Evolutionary conservation across 2,329 filamentous ascomycete genomes (phyloP).

Genomic region (Aspergillus sp.): DNA sequence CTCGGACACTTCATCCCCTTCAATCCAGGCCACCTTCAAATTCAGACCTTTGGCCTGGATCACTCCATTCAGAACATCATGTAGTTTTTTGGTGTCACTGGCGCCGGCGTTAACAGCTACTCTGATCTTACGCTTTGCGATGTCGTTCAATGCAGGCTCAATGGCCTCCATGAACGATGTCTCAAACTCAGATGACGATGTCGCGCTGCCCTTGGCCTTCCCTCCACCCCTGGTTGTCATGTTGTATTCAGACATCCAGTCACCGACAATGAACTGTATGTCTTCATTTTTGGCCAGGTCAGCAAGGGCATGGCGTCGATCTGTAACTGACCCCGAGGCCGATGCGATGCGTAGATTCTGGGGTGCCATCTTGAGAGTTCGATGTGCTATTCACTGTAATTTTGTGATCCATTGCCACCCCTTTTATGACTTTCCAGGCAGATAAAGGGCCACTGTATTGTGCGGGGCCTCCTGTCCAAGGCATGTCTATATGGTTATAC

Average conservation of each 20-base stretch:
- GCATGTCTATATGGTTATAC: too few species aligned
- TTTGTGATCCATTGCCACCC: too few species aligned
- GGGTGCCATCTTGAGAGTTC: too few species aligned
- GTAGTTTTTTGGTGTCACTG: constrained; percentile 34
- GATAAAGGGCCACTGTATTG: too few species aligned
- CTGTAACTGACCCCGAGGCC: constrained; percentile 29
- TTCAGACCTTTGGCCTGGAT: constrained; percentile 30
- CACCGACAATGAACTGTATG: constrained; percentile 24
- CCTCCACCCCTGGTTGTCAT: constrained; percentile 24
- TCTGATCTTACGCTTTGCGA: constrained; percentile 37
- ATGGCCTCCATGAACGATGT: constrained; percentile 38
- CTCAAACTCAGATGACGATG: constrained; percentile 25
- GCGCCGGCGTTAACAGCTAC: constrained; percentile 46
- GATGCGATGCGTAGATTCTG: constrained; percentile 27
- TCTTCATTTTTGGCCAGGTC: constrained; percentile 19
- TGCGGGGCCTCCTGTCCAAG: too few species aligned
- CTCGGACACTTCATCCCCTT: constrained; percentile 43
- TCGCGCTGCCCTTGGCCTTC: constrained; percentile 19
- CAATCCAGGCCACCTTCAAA: constrained; percentile 38
- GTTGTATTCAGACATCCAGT: constrained; percentile 28
- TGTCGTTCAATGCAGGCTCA: constrained; percentile 37
- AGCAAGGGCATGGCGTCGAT: not conserved
- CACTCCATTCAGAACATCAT: constrained; percentile 23
- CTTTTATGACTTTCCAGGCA: too few species aligned
- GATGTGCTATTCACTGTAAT: too few species aligned